Percentiles rank a stretch among this genome's conserved stretches.
phyloP scores from a whole-genome alignment of 305 asterid genomes.

The Euphrasia arctica region DNA sequence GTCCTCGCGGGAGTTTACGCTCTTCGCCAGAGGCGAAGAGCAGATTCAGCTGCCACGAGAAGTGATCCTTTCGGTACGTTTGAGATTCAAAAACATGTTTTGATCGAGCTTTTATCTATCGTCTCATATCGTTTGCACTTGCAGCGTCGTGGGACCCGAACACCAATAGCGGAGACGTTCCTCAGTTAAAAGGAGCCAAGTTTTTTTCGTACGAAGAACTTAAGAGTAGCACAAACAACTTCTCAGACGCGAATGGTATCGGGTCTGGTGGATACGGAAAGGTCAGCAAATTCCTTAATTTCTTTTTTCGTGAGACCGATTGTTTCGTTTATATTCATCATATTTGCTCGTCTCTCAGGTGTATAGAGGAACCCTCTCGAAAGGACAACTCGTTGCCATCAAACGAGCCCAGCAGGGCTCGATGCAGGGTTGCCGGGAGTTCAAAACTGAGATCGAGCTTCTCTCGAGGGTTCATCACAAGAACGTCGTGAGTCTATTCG shows the following conservation, averaged over 20 bases:
- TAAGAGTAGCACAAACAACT: conserved; percentile 65
- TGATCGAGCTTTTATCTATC: not conserved
- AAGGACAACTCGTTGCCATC: not conserved
- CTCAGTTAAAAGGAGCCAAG: conserved; percentile 75
- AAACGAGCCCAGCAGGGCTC: conserved; percentile 8
- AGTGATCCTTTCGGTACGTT: conserved; percentile 75
- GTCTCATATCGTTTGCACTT: conserved; percentile 16
- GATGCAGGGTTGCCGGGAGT: not conserved
- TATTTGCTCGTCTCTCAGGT: not conserved
- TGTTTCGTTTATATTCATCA: too few relatives aligned
- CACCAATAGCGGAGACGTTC: conserved; percentile 71
- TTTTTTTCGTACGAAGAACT: conserved; percentile 74
- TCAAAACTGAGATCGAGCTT: conserved; percentile 5
- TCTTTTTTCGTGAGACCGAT: not conserved
- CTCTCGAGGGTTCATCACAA: conserved; percentile 9
- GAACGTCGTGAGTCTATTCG: not conserved
- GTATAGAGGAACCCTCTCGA: not conserved
- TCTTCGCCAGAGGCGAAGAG: conserved; percentile 65
- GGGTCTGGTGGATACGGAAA: conserved; percentile 93
- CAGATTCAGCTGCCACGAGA: conserved; percentile 55
- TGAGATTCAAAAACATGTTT: not conserved
- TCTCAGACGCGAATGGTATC: conserved; percentile 55
- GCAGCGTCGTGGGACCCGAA: conserved; percentile 77
- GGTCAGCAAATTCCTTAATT: conserved; percentile 34
- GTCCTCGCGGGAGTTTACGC: conserved; percentile 70